Base-by-base conservation (phyloP, 176 grass and related monocot genomes). In the Musa itinerans region DNA sequence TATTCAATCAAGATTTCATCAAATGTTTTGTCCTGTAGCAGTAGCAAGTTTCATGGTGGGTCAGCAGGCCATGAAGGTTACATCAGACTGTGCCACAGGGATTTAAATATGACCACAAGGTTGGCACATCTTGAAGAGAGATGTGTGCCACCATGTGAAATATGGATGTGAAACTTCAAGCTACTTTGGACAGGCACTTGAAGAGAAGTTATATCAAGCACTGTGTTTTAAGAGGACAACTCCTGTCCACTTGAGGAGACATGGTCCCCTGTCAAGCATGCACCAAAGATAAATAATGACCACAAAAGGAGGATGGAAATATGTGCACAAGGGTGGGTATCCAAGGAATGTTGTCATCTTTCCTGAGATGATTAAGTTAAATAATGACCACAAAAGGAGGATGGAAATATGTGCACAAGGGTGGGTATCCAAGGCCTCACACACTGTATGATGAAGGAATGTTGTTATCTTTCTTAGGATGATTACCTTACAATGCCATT, bases 121-220 rank as follows among this genome's bases (percentile, higher is more conserved):
- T 65, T 65, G 63, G 26, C 63, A 21, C 63, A 65, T 11, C 21
- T 26, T 65, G 63, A 65, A 23, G 63, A 23, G 63, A 65, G 34
- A 43, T 5, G 34, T 65, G 63, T 29, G 63, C 63, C 63, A 65
- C 63, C 63, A 65, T 65, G 63, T 65, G 63, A 65, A 27, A 23
- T 26, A 22, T 26, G 26, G 63, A 65, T 65, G 63, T 26, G 10
- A 43, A 43, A 6, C 34, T 43, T 43, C 34, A 43, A 23, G 23
- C 63, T 25, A 65, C 63, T 65, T 65, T 65, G 63, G 63, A 65
- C 63, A 22, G 57, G 57, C 14, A 61, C 57, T n/a, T 14, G 16
- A 65, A 65, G 61, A 11, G 61, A 63, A 63, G 22, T 26, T 13
- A 65, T 65, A 24, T 24, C 22, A 65, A 65, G 63, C 63, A 65